Conservation (phyloP, 129 eudicot genomes). For the Arctium minus region DNA sequence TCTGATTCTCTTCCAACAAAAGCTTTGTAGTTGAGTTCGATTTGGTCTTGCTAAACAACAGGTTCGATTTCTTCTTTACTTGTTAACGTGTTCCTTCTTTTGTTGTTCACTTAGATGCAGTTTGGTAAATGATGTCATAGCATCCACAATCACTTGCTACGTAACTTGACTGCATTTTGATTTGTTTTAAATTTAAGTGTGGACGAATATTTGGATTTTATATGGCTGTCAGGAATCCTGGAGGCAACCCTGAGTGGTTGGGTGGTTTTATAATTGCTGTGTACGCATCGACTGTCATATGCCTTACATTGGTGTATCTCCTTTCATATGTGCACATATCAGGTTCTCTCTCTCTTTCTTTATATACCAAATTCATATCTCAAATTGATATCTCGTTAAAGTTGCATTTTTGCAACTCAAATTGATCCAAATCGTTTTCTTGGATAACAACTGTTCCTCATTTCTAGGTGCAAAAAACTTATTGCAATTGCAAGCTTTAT, state of each 20-base stretch:
- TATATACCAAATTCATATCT: background rate
- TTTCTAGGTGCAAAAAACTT: conserved; percentile 66
- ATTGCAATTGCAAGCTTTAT: conserved; percentile 43
- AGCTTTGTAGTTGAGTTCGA: no score
- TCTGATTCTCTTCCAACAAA: no score
- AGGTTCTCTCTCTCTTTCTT: conserved; percentile 36
- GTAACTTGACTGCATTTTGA: background rate
- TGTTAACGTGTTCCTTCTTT: no score
- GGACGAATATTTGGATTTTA: background rate
- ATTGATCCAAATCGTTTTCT: background rate
- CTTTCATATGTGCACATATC: conserved; percentile 88
- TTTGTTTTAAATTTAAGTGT: background rate
- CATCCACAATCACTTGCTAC: background rate
- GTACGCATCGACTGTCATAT: conserved; percentile 58
- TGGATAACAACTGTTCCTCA: background rate
- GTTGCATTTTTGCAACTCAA: background rate
- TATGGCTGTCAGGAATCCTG: conserved; percentile 73
- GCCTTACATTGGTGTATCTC: conserved; percentile 85
- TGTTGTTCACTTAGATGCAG: background rate
- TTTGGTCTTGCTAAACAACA: no score
- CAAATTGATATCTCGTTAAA: background rate
- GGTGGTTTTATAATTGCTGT: conserved; percentile 53
- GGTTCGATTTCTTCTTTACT: no score
- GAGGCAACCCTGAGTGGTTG: conserved; percentile 82
- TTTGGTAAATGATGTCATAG: no score